Conservation (phyloP, 2,329 filamentous ascomycete species). For the Ramularia endophylla region DNA sequence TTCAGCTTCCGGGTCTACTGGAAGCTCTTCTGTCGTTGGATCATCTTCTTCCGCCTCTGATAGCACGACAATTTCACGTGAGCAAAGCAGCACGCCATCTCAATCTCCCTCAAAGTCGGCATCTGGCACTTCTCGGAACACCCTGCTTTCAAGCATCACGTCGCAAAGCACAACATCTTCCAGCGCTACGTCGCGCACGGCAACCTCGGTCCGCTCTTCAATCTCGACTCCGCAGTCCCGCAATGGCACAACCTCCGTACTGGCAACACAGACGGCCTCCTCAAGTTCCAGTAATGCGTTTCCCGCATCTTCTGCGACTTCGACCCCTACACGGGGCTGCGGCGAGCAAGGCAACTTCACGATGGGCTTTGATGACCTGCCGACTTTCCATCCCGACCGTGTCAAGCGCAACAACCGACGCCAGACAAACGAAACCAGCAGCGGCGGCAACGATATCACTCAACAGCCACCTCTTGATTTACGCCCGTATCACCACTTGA, state of each 20-base stretch:
- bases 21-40: too few relatives aligned
- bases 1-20: neutral
- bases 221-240: slow-evolving; percentile 3
- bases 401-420: slow-evolving; percentile 17
- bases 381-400: slow-evolving; percentile 25
- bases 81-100: slow-evolving; percentile 1
- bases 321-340: slow-evolving; percentile 26
- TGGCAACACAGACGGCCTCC: slow-evolving; percentile 1
- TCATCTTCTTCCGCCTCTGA: too few relatives aligned
- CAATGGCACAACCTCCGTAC: slow-evolving; percentile 4
- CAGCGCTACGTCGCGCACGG: neutral
- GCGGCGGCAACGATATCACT: slow-evolving; percentile 27
- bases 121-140: neutral
- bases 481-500: slow-evolving; percentile 45
- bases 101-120: neutral
- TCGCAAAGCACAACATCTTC: neutral
- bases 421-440: slow-evolving; percentile 17
- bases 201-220: slow-evolving; percentile 1
- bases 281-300: slow-evolving; percentile 14
- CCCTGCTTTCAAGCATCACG: neutral
- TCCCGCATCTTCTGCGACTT: slow-evolving; percentile 16
- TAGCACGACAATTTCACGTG: neutral
- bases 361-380: slow-evolving; percentile 31
- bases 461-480: slow-evolving; percentile 36
- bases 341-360: slow-evolving; percentile 44